These are phyloP conservation scores for Penicillium bialowiezense DNA, from an alignment of 495 filamentous ascomycete genomes.

Conservation along the genomic window DNA sequence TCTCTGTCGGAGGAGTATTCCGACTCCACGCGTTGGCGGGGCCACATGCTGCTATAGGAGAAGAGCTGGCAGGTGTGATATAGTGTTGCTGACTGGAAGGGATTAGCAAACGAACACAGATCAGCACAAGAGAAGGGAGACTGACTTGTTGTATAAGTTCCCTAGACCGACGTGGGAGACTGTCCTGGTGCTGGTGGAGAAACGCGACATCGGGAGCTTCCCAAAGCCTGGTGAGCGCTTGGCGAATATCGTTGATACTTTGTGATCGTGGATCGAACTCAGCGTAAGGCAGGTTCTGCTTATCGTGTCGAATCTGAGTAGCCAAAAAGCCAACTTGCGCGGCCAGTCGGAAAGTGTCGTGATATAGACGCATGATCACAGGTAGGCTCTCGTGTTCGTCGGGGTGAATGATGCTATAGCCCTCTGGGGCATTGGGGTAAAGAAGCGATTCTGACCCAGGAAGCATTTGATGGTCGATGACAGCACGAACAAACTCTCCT, in stretches of 20 bases:
- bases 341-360: slow-evolving; percentile 40
- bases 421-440: slow-evolving; percentile 25
- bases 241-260: slow-evolving; percentile 31
- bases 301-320: slow-evolving; percentile 32
- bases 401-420: slow-evolving; percentile 31
- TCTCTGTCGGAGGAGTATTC: slow-evolving; percentile 32
- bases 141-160: slow-evolving; percentile 49
- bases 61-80: slow-evolving; percentile 51
- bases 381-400: slow-evolving; percentile 38
- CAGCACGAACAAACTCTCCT: slow-evolving; percentile 48
- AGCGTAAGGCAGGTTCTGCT: slow-evolving; percentile 6
- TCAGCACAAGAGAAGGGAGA: not conserved
- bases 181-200: slow-evolving; percentile 34
- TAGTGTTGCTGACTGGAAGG: slow-evolving; percentile 39
- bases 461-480: slow-evolving; percentile 50
- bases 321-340: slow-evolving; percentile 42
- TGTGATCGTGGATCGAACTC: slow-evolving; percentile 19
- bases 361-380: slow-evolving; percentile 42
- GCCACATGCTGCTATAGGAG: slow-evolving; percentile 50
- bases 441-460: slow-evolving; percentile 36
- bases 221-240: slow-evolving; percentile 43
- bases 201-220: slow-evolving; percentile 33
- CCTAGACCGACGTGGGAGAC: slow-evolving; percentile 38
- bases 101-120: not conserved
- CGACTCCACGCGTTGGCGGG: slow-evolving; percentile 39